These are phyloP conservation scores for Fusarium secorum DNA, from an alignment of 2,329 filamentous ascomycete species.

Conservation along the genomic window DNA sequence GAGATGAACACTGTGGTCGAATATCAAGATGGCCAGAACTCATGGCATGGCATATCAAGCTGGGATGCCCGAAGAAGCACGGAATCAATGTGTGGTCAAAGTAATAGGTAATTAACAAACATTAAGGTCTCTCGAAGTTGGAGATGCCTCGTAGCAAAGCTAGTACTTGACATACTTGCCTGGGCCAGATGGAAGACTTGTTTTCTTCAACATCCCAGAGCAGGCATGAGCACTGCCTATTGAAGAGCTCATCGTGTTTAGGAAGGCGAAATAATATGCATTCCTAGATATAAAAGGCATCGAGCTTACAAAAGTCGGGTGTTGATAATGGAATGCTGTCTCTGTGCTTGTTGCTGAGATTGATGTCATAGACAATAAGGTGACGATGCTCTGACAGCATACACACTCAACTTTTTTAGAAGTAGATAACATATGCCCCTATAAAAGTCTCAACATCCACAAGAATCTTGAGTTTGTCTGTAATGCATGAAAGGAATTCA, in stretches of 20 bases:
- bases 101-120: neutral
- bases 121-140: neutral
- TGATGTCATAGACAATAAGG: slow-evolving; percentile 11
- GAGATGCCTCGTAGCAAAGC: neutral
- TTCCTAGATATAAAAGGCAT: neutral
- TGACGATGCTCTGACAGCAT: slow-evolving; percentile 21
- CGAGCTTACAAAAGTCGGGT: neutral
- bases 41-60: neutral
- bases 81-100: neutral
- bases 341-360: neutral
- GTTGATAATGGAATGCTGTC: neutral
- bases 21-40: neutral
- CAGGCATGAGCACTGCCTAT: neutral
- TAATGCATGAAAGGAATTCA: neutral
- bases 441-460: neutral
- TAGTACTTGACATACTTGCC: neutral
- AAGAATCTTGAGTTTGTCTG: no score
- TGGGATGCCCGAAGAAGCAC: neutral
- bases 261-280: neutral
- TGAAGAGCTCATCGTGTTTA: neutral
- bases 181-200: neutral
- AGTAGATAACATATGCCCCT: neutral
- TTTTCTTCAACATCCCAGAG: neutral
- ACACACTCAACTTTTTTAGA: neutral
- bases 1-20: neutral